Percentiles rank a stretch among this genome's conserved stretches.
These are phyloP conservation scores for Globisporangium carolinianum DNA, from an alignment of 352 stramenopile genomes.

Conservation along the genomic window DNA sequence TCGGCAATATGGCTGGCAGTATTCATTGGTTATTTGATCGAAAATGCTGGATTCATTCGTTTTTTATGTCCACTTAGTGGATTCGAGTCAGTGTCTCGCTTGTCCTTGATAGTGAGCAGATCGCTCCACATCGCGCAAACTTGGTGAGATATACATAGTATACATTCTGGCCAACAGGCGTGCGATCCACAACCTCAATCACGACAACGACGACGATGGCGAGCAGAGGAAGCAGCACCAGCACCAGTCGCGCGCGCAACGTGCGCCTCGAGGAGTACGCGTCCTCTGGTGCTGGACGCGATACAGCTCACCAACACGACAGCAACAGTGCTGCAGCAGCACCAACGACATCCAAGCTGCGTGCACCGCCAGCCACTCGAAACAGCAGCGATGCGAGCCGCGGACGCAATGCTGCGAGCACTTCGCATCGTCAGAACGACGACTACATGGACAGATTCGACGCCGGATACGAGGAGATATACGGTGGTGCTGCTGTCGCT, in stretches of 20 bases:
- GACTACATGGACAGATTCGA: slow-evolving; percentile 70
- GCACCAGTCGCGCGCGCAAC: slow-evolving; percentile 5
- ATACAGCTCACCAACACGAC: slow-evolving; percentile 6
- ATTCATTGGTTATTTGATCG: too few relatives aligned
- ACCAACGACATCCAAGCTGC: background rate
- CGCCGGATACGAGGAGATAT: slow-evolving; percentile 35
- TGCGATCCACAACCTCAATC: background rate
- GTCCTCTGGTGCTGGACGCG: slow-evolving; percentile 21
- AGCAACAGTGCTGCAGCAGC: slow-evolving; percentile 2
- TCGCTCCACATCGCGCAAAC: too few relatives aligned
- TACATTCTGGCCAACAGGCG: background rate
- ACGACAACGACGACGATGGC: slow-evolving; percentile 2
- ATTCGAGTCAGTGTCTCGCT: too few relatives aligned
- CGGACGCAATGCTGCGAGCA: slow-evolving; percentile 19
- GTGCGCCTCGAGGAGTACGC: slow-evolving; percentile 67
- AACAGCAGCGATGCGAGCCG: background rate
- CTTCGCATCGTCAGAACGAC: slow-evolving; percentile 63
- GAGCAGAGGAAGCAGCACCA: background rate
- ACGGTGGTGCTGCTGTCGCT: slow-evolving; percentile 2
- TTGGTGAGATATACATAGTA: background rate
- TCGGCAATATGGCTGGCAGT: too few relatives aligned
- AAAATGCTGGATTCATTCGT: too few relatives aligned
- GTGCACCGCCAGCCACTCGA: background rate
- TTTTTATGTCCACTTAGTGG: too few relatives aligned
- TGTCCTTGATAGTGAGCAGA: too few relatives aligned